Evolutionary conservation across 176 grass and related monocot genomes (phyloP), one percentile per base, ranked within the genome.

Genomic region (Phragmites australis): DNA sequence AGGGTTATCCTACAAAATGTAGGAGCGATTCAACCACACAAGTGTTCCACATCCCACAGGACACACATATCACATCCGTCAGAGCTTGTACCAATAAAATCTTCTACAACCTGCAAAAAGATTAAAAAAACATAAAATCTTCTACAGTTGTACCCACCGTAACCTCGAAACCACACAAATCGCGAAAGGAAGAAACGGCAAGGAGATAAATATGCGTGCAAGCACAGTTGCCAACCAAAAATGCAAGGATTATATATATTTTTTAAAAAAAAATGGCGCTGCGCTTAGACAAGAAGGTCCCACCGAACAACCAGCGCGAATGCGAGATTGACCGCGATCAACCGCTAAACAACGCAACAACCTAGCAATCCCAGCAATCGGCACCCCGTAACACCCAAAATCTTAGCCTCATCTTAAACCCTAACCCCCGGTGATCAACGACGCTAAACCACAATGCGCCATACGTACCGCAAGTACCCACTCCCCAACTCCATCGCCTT

Each of bases 401-500:
- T 41, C 25, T 26, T 27, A 9, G n/a, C 31, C n/a, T 18, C 43
- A 6, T 3, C 85, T 81, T 61, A 86, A 86, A 86, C 84, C 84
- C 84, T 81, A 75, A 86, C 21, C 77, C 69, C 69, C 46, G 25
- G 47, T 14, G 76, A 86, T 73, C 84, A 86, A 17, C 49, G 21
- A 3, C 56, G 32, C 56, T 53, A 86, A 86, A 86, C 57, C 77
- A 70, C 39, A 7, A 0, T 32, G 76, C 10, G 26, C 57, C 55
- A 41, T 14, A 46, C 29, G 58, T 57, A 49, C 77, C 48, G 8
- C 40, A 54, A 72, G 26, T 47, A 12, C 27, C 32, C n/a, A 43
- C 45, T 43, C 53, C 32, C 55, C 51, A 22, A 74, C 9, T 2
- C 46, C 18, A 27, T 8, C n/a, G 42, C 42, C 6, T 40, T 17